phyloP scores from a whole-genome alignment of 306 rosid genomes.

The Macrotyloma uniflorum region DNA sequence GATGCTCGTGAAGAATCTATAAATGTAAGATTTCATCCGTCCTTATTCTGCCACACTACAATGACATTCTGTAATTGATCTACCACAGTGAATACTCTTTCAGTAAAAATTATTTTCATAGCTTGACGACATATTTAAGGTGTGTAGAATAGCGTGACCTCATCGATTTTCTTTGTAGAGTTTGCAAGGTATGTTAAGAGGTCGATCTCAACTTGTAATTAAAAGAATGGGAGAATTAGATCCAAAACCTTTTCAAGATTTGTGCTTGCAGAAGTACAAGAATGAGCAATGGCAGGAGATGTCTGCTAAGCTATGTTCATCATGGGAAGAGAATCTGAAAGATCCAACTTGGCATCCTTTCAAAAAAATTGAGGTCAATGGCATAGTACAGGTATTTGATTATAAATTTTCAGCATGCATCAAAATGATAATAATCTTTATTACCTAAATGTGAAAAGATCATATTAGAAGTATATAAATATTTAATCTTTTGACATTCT shows the following conservation, averaged over 20 bases:
- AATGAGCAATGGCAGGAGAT: constrained; percentile 29
- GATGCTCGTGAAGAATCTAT: constrained; percentile 44
- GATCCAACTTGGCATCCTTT: constrained; percentile 45
- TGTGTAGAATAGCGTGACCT: not conserved
- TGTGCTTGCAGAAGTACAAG: constrained; percentile 32
- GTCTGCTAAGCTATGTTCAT: constrained; percentile 40
- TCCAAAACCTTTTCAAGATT: constrained; percentile 40
- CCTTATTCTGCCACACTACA: not conserved
- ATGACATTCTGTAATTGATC: not conserved
- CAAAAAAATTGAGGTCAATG: constrained; percentile 27
- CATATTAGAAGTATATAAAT: not conserved
- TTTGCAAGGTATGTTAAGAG: constrained; percentile 15
- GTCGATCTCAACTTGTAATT: constrained; percentile 40
- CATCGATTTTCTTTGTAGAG: constrained; percentile 24
- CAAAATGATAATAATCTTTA: not conserved
- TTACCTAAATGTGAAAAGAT: not conserved
- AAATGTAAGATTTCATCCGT: constrained; percentile 27
- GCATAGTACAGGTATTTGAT: constrained; percentile 31
- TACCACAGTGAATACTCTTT: not conserved
- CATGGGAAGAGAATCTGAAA: constrained; percentile 40
- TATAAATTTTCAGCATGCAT: not conserved
- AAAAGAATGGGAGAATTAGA: constrained; percentile 44
- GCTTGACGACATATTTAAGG: not conserved
- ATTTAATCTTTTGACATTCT: not conserved
- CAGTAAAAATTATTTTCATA: not conserved